Percentiles rank a stretch among this genome's conserved stretches.
Evolutionary conservation across 2,329 filamentous ascomycete species (phyloP).

Genomic region (Neonectria neomacrospora): DNA sequence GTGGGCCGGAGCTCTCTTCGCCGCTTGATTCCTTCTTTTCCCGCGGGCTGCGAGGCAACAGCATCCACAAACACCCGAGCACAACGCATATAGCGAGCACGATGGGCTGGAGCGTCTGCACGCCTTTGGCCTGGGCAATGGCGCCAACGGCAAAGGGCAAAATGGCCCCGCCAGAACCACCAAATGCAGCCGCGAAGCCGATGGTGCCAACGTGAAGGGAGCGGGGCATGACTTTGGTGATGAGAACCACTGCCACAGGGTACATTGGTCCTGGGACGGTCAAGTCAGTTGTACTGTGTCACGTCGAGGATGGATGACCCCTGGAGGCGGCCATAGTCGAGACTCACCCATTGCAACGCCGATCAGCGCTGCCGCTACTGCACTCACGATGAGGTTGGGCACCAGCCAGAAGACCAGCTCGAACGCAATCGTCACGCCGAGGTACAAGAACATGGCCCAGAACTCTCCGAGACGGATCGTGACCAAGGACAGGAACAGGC

Average conservation of each 20-base stretch:
- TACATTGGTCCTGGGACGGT: conserved; percentile 80
- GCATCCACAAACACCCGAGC: conserved; percentile 38
- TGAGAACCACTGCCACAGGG: conserved; percentile 75
- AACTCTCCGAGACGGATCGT: conserved; percentile 79
- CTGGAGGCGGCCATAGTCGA: not conserved
- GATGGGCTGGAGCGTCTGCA: conserved; percentile 67
- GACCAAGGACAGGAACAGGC: conserved; percentile 77
- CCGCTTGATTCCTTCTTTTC: not conserved
- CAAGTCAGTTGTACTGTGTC: not conserved
- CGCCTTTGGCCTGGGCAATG: conserved; percentile 68
- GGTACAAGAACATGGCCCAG: conserved; percentile 68
- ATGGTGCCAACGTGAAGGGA: conserved; percentile 82
- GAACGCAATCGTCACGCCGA: conserved; percentile 70
- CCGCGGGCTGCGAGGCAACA: not conserved
- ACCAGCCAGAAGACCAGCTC: conserved; percentile 85
- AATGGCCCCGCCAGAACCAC: conserved; percentile 75
- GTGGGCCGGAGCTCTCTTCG: not conserved
- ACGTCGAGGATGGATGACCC: not conserved
- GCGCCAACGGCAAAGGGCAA: conserved; percentile 74
- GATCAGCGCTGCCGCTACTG: conserved; percentile 75
- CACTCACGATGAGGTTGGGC: conserved; percentile 79
- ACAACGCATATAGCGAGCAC: conserved; percentile 60
- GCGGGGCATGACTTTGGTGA: conserved; percentile 75
- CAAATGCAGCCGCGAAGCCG: conserved; percentile 81
- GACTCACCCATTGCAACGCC: conserved; percentile 63